A percentile compares a stretch with the other conserved stretches of the same genome.
Conservation (phyloP, 73 alveolate genomes). For the Paramecium primaurelia region DNA sequence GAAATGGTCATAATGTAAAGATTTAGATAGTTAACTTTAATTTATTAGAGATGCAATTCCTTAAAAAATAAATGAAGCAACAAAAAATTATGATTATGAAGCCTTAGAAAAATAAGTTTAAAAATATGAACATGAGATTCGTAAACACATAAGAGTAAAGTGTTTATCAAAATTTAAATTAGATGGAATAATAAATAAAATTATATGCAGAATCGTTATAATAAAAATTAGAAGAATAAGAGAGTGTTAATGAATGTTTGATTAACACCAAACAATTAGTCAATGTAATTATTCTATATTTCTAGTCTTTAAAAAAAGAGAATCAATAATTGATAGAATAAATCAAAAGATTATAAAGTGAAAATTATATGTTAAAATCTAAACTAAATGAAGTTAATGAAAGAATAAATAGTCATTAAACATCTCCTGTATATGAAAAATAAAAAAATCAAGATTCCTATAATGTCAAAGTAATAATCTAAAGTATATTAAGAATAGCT, state of each 20-base stretch:
- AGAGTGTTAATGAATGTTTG: neutral
- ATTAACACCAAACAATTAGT: neutral
- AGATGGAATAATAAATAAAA: slow-evolving; percentile 38
- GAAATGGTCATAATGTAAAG: neutral
- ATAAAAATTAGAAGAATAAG: slow-evolving; percentile 1
- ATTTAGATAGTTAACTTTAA: slow-evolving; percentile 29
- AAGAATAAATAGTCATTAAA: neutral
- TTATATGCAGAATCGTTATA: slow-evolving; percentile 25
- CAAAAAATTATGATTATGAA: neutral
- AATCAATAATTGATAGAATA: neutral
- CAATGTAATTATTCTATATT: neutral
- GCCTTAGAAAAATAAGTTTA: neutral
- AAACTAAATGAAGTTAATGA: neutral
- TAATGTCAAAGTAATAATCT: neutral
- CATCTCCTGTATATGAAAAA: neutral
- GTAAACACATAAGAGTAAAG: neutral
- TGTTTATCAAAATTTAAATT: neutral
- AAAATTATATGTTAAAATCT: neutral
- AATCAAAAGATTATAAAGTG: neutral
- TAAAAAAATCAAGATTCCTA: neutral
- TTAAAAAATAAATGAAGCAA: neutral
- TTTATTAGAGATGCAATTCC: slow-evolving; percentile 5
- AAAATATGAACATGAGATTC: slow-evolving; percentile 25
- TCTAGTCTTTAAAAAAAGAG: slow-evolving; percentile 4
- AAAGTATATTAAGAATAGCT: neutral